Conservation (phyloP, 2,329 filamentous ascomycete genomes). For the Trichoderma guizhouense region DNA sequence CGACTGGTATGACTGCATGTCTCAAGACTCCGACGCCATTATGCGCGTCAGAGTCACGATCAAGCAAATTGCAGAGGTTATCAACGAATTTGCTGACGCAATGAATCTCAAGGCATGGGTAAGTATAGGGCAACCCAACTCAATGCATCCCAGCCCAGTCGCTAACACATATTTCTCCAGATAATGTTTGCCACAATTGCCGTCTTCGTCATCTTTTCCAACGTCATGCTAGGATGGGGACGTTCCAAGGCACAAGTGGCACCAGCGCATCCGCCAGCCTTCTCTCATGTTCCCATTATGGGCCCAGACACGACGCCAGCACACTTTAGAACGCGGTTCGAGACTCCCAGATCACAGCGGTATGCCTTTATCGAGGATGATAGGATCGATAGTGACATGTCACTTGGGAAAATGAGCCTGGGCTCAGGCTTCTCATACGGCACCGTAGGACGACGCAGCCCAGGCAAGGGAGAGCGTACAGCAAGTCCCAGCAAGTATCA, state of each 20-base stretch:
- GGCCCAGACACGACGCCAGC: slow-evolving; percentile 37
- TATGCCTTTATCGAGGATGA: slow-evolving; percentile 42
- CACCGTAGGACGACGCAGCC: slow-evolving; percentile 46
- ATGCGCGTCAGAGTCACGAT: slow-evolving; percentile 78
- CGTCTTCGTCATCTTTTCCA: slow-evolving; percentile 13
- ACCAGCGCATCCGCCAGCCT: slow-evolving; percentile 19
- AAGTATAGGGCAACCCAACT: slow-evolving; percentile 23
- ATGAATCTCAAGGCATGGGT: slow-evolving; percentile 78
- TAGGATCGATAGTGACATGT: slow-evolving; percentile 50
- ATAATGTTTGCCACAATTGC: slow-evolving; percentile 2
- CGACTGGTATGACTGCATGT: slow-evolving; percentile 86
- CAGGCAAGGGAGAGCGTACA: slow-evolving; percentile 48
- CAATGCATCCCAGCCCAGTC: background rate
- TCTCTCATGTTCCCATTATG: slow-evolving; percentile 24
- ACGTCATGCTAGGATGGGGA: slow-evolving; percentile 6
- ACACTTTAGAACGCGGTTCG: slow-evolving; percentile 50
- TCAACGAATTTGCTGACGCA: slow-evolving; percentile 89
- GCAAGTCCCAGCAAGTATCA: slow-evolving; percentile 47
- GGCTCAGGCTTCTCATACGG: slow-evolving; percentile 44
- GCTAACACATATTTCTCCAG: background rate
- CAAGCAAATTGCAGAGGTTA: slow-evolving; percentile 84
- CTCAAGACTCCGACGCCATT: slow-evolving; percentile 72
- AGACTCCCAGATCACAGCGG: slow-evolving; percentile 45
- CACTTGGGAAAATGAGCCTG: slow-evolving; percentile 42
- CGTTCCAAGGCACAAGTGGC: background rate